Evolutionary conservation across 2,329 filamentous ascomycete species (phyloP), one percentile per base, ranked within the genome.

Genomic region (Acrocalymma vagum): DNA sequence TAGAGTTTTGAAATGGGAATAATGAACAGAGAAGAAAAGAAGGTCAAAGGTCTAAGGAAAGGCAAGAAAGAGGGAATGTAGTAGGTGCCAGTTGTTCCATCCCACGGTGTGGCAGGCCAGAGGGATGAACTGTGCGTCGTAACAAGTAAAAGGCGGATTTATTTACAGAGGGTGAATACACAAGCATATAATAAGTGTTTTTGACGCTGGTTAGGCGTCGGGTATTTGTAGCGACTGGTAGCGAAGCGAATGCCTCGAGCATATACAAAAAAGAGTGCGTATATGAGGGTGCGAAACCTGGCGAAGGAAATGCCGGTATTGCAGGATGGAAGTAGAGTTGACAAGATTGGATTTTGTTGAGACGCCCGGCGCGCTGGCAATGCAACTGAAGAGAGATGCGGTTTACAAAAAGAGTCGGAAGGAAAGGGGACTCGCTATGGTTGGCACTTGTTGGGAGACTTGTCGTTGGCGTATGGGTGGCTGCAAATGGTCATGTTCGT

Each of bases 211-310:
- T 9, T 20, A 37, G 29, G 50, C 58, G 57, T 67, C 62, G 63
- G 63, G 63, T 67, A 67, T 67, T 55, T 56, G 63, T 66, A 65
- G 55, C 48, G 62, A 67, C 61, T 54, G 61, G 60, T 55, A 47
- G 49, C 52, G 53, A 59, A 60, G 54, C 49, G 23, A 38, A 16
- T 20, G 51, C 55, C 58, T 54, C 51, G 40, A 29, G 30, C 29
- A 35, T 30, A 38, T 23, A 42, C 38, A 45, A 39, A 45, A 43
- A 30, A 29, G 29, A 29, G 18, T 35, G 30, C 42, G 37, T 32
- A 44, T 32, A 24, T 38, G 27, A 38, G 27, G 37, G 43, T 23
- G 26, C 26, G 36, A 32, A 45, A 39, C 29, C 27, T 22, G 21
- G 41, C 31, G 27, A 46, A 31, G 44, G 42, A 41, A 38, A 44